Conservation (phyloP, 2,329 filamentous ascomycete genomes). For the Colletotrichum musae region DNA sequence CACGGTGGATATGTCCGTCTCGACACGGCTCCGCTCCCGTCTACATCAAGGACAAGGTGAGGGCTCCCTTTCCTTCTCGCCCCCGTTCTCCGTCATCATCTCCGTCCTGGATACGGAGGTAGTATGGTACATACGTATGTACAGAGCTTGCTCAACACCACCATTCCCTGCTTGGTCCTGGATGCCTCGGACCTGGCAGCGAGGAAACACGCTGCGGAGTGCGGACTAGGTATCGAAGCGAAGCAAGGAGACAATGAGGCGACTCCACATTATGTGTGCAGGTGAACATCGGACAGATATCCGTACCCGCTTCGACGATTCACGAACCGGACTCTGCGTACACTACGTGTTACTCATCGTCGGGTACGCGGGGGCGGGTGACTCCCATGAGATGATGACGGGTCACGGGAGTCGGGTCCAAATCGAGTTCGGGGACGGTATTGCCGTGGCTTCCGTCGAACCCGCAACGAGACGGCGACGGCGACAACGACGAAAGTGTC, state of each 20-base stretch:
- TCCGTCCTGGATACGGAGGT: background rate
- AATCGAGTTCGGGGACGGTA: background rate
- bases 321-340: background rate
- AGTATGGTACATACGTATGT: no score
- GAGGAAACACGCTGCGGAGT: conserved; percentile 11
- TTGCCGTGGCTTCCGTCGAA: no score
- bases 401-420: background rate
- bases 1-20: conserved; percentile 18
- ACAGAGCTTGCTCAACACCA: no score
- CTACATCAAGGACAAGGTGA: background rate
- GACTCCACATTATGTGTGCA: conserved; percentile 2
- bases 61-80: background rate
- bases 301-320: conserved; percentile 14
- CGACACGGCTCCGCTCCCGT: background rate
- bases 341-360: conserved; percentile 16
- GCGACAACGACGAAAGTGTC: no score
- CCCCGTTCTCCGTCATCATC: conserved; percentile 17
- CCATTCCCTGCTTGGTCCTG: background rate
- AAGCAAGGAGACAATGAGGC: conserved; percentile 17
- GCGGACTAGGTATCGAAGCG: no score
- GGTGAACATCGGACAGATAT: conserved; percentile 15
- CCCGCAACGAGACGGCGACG: no score
- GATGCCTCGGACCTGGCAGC: conserved; percentile 22
- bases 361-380: conserved; percentile 7
- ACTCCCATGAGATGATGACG: background rate